Evolutionary conservation across 148 eudicot genomes (phyloP).

Genomic region (Polygonum aviculare): DNA sequence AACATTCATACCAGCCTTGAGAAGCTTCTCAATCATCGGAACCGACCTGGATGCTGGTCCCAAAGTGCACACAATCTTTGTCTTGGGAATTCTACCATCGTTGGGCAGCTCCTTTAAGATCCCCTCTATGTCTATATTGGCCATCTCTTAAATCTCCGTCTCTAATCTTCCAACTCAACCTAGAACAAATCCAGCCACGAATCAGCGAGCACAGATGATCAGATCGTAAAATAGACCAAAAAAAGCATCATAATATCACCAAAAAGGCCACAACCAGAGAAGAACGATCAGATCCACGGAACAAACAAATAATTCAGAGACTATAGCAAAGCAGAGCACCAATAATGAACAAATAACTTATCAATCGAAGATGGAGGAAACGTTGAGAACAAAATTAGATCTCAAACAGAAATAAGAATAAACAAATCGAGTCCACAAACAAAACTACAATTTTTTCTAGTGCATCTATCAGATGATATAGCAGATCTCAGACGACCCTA

Average conservation of each 20-base stretch:
- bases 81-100: slow-evolving; percentile 57
- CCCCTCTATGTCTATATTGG: slow-evolving; percentile 72
- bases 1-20: slow-evolving; percentile 58
- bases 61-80: slow-evolving; percentile 59
- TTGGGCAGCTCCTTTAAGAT: slow-evolving; percentile 49
- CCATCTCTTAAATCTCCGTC: slow-evolving; percentile 26
- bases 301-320: neutral
- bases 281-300: neutral
- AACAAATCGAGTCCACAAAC: neutral
- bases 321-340: neutral
- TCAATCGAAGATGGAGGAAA: neutral
- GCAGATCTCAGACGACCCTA: neutral
- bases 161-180: neutral
- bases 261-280: neutral
- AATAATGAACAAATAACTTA: neutral
- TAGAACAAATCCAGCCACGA: neutral
- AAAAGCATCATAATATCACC: neutral
- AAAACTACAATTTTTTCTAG: neutral
- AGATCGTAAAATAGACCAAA: neutral
- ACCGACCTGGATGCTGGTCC: slow-evolving; percentile 58
- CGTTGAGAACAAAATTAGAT: neutral
- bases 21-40: slow-evolving; percentile 52
- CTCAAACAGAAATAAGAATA: neutral
- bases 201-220: neutral
- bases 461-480: neutral